phyloP scores from a whole-genome alignment of 176 grass and related monocot species.

The Oryza australiensis region DNA sequence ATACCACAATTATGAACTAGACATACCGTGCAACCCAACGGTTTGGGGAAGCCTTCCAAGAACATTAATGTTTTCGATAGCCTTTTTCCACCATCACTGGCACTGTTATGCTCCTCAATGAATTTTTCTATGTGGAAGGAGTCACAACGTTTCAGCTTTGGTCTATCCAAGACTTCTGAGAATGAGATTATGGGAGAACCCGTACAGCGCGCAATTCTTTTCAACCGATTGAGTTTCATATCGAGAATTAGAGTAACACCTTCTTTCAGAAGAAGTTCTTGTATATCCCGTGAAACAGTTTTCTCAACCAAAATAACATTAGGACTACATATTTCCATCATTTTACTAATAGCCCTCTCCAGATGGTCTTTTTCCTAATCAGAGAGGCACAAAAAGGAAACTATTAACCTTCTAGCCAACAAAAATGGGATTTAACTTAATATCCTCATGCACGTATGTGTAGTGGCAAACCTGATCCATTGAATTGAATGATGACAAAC shows the following conservation, averaged over 20 bases:
- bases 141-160: slow-evolving; percentile 66
- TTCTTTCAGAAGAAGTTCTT: slow-evolving; percentile 71
- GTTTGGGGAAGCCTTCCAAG: slow-evolving; percentile 75
- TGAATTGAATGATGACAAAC: slow-evolving; percentile 84
- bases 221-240: slow-evolving; percentile 69
- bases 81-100: slow-evolving; percentile 60
- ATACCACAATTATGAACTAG: slow-evolving; percentile 19
- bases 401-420: slow-evolving; percentile 2
- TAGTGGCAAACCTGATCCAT: slow-evolving; percentile 69
- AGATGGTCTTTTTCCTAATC: slow-evolving; percentile 70
- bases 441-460: neutral
- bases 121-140: slow-evolving; percentile 84
- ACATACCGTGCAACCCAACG: slow-evolving; percentile 83
- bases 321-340: slow-evolving; percentile 73
- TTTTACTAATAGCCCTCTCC: slow-evolving; percentile 63
- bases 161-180: slow-evolving; percentile 63
- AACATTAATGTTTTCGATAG: slow-evolving; percentile 81
- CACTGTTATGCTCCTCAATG: slow-evolving; percentile 64
- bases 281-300: slow-evolving; percentile 78
- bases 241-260: slow-evolving; percentile 73
- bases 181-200: slow-evolving; percentile 80
- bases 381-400: slow-evolving; percentile 22
- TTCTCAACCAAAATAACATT: slow-evolving; percentile 93
- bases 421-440: neutral
- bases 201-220: slow-evolving; percentile 76